A percentile compares a stretch with the other conserved stretches of the same genome.
phyloP scores from a whole-genome alignment of 2,329 filamentous ascomycete species.

The Colletotrichum theobromicola region DNA sequence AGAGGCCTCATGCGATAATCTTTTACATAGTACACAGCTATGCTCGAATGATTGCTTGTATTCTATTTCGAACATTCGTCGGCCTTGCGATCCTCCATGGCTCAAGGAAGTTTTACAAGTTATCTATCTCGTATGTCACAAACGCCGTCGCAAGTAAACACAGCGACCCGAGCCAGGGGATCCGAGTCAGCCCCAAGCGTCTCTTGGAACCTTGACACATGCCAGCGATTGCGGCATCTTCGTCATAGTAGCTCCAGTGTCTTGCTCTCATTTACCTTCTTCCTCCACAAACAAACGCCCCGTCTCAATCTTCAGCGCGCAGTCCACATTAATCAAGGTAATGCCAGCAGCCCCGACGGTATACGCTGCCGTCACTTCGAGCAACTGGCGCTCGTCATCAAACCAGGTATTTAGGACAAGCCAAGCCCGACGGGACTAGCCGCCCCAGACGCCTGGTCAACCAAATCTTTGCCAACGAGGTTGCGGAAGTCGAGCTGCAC shows the following conservation, averaged over 20 bases:
- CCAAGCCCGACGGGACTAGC: conserved; percentile 48
- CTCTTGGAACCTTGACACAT: background rate
- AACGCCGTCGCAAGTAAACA: conserved; percentile 13
- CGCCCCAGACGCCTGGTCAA: conserved; percentile 28
- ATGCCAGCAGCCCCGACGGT: background rate
- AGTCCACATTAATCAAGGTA: background rate
- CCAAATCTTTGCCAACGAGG: conserved; percentile 69
- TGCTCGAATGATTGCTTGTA: background rate
- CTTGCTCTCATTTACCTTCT: background rate
- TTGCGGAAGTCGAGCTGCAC: conserved; percentile 91
- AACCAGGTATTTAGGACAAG: conserved; percentile 29
- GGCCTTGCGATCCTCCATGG: background rate
- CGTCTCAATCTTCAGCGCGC: background rate
- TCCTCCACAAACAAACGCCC: background rate
- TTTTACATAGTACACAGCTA: too few species aligned
- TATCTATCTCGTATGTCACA: background rate
- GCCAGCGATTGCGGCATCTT: background rate
- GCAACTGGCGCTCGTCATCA: background rate
- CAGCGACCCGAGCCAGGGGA: background rate
- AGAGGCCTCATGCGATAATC: background rate
- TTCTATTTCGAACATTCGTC: background rate
- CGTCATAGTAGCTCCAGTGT: background rate
- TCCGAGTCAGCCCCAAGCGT: background rate
- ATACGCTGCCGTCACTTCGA: background rate
- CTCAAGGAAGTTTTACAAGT: background rate